These are phyloP conservation scores for Miscanthus lutarioriparius DNA, from an alignment of 176 grass and related monocot species.

Conservation along the genomic window DNA sequence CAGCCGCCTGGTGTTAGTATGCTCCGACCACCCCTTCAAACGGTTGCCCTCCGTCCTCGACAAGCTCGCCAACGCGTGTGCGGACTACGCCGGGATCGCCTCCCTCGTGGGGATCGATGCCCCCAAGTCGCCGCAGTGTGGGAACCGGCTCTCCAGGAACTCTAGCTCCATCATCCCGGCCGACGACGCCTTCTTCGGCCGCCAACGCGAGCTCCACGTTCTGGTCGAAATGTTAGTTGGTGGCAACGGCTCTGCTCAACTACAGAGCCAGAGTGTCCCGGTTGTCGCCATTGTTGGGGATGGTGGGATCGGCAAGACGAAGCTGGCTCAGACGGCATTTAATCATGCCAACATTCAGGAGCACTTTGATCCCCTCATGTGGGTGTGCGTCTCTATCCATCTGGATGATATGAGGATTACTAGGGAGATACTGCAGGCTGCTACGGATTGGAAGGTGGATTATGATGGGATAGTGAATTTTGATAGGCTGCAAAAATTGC, in stretches of 20 bases:
- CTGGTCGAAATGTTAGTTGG: slow-evolving; percentile 19
- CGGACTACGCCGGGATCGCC: neutral
- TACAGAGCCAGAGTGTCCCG: slow-evolving; percentile 1
- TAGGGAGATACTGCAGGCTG: slow-evolving; percentile 37
- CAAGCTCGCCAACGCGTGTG: neutral
- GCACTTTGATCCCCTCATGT: slow-evolving; percentile 38
- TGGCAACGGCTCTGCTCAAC: neutral
- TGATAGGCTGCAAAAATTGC: slow-evolving; percentile 16
- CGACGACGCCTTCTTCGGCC: slow-evolving; percentile 5
- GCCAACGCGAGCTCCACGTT: neutral
- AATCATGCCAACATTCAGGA: slow-evolving; percentile 10
- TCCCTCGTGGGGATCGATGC: neutral
- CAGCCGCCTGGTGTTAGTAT: neutral
- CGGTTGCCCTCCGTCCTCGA: slow-evolving; percentile 25
- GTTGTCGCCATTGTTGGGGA: slow-evolving; percentile 44
- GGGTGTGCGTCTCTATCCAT: slow-evolving; percentile 36
- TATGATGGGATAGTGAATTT: slow-evolving; percentile 14
- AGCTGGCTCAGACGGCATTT: slow-evolving; percentile 41
- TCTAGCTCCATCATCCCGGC: slow-evolving; percentile 19
- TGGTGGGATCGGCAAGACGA: slow-evolving; percentile 53
- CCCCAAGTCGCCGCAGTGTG: neutral
- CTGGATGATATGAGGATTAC: slow-evolving; percentile 28
- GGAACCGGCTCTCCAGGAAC: neutral
- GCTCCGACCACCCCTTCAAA: slow-evolving; percentile 17
- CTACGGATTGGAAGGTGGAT: slow-evolving; percentile 12